A percentile compares a stretch with the other conserved stretches of the same genome.
Conservation (phyloP, 139 green algal species). For the Tetraselmis chui region DNA sequence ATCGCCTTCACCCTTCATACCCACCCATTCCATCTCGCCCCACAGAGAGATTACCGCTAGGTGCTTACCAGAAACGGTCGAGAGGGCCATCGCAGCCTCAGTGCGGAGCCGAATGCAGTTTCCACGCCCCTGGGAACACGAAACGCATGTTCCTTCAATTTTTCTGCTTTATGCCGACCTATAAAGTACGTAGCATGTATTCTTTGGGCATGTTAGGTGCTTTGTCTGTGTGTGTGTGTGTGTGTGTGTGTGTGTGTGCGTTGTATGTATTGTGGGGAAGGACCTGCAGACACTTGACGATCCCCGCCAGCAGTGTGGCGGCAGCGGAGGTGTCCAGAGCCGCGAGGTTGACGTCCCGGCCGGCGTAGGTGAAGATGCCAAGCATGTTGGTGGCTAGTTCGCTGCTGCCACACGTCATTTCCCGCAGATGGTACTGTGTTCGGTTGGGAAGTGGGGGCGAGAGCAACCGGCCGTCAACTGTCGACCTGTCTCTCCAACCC, state of each 20-base stretch:
- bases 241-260: too few relatives aligned
- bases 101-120: neutral
- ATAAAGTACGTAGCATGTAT: too few relatives aligned
- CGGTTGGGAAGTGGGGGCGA: neutral
- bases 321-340: neutral
- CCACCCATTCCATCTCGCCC: too few relatives aligned
- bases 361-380: neutral
- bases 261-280: too few relatives aligned
- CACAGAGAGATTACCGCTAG: too few relatives aligned
- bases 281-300: neutral
- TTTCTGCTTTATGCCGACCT: too few relatives aligned
- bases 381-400: neutral
- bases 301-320: neutral
- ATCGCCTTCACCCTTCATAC: too few relatives aligned
- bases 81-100: neutral
- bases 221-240: too few relatives aligned
- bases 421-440: neutral
- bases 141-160: too few relatives aligned
- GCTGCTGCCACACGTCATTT: neutral
- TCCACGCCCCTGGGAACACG: neutral
- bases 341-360: neutral
- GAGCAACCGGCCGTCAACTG: too few relatives aligned
- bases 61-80: neutral
- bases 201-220: too few relatives aligned
- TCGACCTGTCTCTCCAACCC: too few relatives aligned